Base-by-base conservation (phyloP, 345 rosid genomes). In the Streptanthus diversifolius region DNA sequence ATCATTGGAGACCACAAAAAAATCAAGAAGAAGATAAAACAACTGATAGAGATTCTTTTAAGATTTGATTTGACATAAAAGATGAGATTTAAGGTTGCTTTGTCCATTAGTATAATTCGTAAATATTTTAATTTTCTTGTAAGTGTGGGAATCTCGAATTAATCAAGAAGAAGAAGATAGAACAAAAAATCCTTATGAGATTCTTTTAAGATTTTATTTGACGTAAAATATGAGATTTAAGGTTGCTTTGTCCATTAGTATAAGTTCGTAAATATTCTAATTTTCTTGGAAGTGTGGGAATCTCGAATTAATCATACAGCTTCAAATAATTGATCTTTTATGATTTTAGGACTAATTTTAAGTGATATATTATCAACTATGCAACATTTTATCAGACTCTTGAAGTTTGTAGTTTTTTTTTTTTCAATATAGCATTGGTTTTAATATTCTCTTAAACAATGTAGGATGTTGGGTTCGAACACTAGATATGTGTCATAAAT, bases 61-160 rank as follows among this genome's bases (percentile, higher is more conserved):
- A 33, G 35, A 48, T 58, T 37, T 41, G 73, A 60, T 59, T 61
- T 68, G 79, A 75, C 68, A 61, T 15, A 33, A 30, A 36, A 47
- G 17, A 45, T 51, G 41, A 59, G 43, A 66, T 47, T 56, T 47
- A 55, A 24, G n/a, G n/a, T n/a, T n/a, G n/a, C n/a, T n/a, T n/a
- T n/a, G n/a, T n/a, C n/a, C n/a, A n/a, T n/a, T n/a, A n/a, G n/a
- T n/a, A n/a, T n/a, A n/a, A n/a, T 72, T 52, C 15, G 13, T 53
- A 51, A 40, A n/a, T 41, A 63, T 19, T 30, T 10, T 54, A 25
- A 17, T 17, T 54, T 63, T 22, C 9, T 45, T 30, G 54, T 52
- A 63, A 52, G 45, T n/a, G 27, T 72, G 40, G 47, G 63, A 72
- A 63, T 33, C 77, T 43, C 70, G 41, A 40, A 41, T 10, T 54